These are phyloP conservation scores for Colletotrichum sp. DNA, from an alignment of 2,329 filamentous ascomycete species.

Conservation along the genomic window DNA sequence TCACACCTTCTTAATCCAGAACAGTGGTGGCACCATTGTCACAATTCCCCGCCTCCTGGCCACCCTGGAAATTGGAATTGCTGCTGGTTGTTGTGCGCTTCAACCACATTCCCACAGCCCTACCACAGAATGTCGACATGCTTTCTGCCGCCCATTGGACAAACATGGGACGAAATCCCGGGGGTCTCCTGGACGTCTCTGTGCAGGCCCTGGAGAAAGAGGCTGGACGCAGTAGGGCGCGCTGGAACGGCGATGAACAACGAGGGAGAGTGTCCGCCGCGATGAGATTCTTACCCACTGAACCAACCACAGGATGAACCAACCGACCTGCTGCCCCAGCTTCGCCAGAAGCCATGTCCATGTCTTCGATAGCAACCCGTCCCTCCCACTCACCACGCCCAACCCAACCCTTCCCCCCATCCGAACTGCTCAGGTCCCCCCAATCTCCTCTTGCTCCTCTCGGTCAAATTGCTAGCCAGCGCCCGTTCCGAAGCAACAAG, in stretches of 20 bases:
- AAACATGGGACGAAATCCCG: constrained; percentile 7
- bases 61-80: constrained; percentile 20
- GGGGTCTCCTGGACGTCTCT: not conserved
- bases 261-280: not conserved
- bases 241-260: not conserved
- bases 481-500: constrained; percentile 13
- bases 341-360: not conserved
- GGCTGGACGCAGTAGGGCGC: constrained; percentile 4
- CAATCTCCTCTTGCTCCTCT: constrained; percentile 8
- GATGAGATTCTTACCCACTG: not conserved
- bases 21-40: constrained; percentile 20
- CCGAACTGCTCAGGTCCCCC: not conserved
- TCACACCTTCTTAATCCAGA: constrained; percentile 22
- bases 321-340: not conserved
- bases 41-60: constrained; percentile 17
- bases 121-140: constrained; percentile 10
- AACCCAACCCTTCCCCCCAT: not conserved
- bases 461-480: constrained; percentile 15
- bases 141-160: not conserved
- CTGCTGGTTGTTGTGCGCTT: not conserved
- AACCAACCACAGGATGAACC: constrained; percentile 6
- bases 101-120: constrained; percentile 12
- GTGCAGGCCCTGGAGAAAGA: not conserved
- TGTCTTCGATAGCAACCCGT: constrained; percentile 3
- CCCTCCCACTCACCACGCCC: not conserved